phyloP scores from a whole-genome alignment of 148 eudicot genomes.

The Rhododendron griersonianum region DNA sequence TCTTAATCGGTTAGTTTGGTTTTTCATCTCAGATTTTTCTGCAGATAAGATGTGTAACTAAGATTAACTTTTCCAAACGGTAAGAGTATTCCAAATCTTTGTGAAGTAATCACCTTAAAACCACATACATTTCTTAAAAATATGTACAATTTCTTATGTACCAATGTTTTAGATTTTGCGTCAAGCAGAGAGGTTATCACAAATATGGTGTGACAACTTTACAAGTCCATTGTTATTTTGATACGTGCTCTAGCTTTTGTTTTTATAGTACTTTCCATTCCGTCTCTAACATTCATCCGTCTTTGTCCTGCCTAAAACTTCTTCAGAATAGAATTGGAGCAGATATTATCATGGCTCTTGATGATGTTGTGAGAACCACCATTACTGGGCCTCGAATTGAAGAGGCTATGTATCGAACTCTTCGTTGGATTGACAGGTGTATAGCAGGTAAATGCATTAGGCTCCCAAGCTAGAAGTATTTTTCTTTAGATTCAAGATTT shows the following conservation, averaged over 20 bases:
- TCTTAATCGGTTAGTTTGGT: not conserved
- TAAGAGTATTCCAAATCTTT: not conserved
- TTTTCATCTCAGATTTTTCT: not conserved
- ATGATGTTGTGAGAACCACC: constrained; percentile 84
- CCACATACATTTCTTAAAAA: not conserved
- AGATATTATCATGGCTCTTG: constrained; percentile 82
- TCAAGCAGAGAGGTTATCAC: not conserved
- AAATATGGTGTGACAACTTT: not conserved
- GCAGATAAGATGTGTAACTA: not conserved
- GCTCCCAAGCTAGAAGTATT: not conserved
- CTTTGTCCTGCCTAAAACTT: constrained; percentile 5
- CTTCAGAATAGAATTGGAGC: constrained; percentile 3
- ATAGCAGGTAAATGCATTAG: constrained; percentile 48
- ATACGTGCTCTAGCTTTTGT: not conserved
- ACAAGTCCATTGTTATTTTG: not conserved
- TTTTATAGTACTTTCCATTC: not conserved
- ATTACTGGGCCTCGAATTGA: constrained; percentile 86
- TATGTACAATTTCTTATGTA: not conserved
- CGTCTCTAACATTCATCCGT: not conserved
- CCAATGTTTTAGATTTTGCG: not conserved
- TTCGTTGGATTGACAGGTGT: constrained; percentile 96
- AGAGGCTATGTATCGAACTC: constrained; percentile 93
- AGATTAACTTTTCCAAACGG: not conserved
- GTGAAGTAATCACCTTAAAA: not conserved
- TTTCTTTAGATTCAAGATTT: not conserved